These are phyloP conservation scores for Arthrobotrys entomopaga DNA, from an alignment of 2,329 filamentous ascomycete genomes.

Conservation along the genomic window DNA sequence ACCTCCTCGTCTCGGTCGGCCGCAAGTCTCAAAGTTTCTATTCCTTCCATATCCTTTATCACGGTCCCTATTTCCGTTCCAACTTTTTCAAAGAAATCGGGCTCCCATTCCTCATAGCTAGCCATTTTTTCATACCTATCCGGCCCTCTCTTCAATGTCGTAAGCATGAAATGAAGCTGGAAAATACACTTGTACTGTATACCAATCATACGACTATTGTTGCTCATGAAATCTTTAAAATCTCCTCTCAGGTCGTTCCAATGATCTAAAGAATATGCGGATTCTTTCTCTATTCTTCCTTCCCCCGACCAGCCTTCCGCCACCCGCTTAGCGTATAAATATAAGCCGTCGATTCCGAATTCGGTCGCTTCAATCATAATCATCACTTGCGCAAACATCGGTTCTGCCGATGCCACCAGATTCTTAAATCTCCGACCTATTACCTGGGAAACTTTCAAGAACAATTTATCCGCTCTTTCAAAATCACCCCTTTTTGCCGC, in stretches of 20 bases:
- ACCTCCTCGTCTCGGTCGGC: neutral
- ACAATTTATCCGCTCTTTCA: constrained; percentile 3
- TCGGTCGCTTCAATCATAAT: constrained; percentile 8
- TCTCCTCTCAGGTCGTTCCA: neutral
- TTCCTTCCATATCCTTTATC: constrained; percentile 9
- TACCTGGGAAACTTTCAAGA: neutral
- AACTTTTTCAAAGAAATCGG: neutral
- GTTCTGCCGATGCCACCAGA: neutral
- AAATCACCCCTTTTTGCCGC: constrained; percentile 4
- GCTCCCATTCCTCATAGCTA: neutral
- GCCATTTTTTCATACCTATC: neutral
- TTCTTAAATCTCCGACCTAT: neutral
- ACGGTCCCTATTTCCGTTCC: neutral
- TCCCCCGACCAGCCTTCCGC: neutral
- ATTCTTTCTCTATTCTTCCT: neutral
- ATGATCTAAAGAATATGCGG: neutral
- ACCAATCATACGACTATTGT: neutral
- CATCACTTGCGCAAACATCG: neutral
- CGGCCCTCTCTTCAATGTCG: neutral
- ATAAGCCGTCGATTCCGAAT: neutral
- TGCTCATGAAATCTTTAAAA: neutral
- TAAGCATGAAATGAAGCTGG: constrained; percentile 5
- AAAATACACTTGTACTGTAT: constrained; percentile 6
- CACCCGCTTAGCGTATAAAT: neutral
- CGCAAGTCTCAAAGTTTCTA: constrained; percentile 19